Base-by-base conservation (phyloP, 2,329 filamentous ascomycete species). In the Penicillium sp. region DNA sequence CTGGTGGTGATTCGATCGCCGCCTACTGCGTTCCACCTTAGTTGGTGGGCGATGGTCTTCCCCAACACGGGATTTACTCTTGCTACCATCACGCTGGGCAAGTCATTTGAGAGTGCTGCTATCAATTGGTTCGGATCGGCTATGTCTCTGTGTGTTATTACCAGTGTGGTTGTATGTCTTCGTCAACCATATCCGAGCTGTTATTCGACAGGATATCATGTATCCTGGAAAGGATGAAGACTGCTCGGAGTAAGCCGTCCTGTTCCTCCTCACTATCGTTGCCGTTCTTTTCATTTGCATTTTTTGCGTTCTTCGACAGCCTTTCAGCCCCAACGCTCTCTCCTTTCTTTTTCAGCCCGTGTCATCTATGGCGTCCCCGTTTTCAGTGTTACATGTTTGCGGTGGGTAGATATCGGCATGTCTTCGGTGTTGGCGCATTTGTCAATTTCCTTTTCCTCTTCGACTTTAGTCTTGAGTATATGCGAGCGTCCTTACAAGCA, bases 11-110 rank as follows among this genome's bases (percentile, higher is more conserved):
- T 76, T 48, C 71, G 60, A 16, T 69, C 73, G 23, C 31, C 71
- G 15, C 67, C 72, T 12, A 81, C 79, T 64, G 59, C 59, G 1
- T 81, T 81, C 64, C 74, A 77, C 6, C 65, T 81, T 24, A 76
- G 70, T 64, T 87, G 83, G 84, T 85, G 81, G 78, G 82, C 82
- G 6, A 85, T 85, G 67, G 79, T 87, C 33, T 87, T 87, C 62
- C 84, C 85, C 6, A 86, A 87, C 53, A 82, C 81, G 1, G 85
- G 84, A 0, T 80, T 87, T 47, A 83, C 81, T 2, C 73, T 87
- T 36, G 80, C 82, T 0, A 79, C 79, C 3, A 83, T 87, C 38
- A 74, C 81, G 13, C 71, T 85, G 42, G 84, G 80, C 2, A 75
- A 75, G n/a, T 76, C 70, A 0, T 70, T 85, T 10, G 67, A 75